These are phyloP conservation scores for Suhomyces wounanorum DNA, from an alignment of 1,139 yeast genomes.

Conservation along the genomic window DNA sequence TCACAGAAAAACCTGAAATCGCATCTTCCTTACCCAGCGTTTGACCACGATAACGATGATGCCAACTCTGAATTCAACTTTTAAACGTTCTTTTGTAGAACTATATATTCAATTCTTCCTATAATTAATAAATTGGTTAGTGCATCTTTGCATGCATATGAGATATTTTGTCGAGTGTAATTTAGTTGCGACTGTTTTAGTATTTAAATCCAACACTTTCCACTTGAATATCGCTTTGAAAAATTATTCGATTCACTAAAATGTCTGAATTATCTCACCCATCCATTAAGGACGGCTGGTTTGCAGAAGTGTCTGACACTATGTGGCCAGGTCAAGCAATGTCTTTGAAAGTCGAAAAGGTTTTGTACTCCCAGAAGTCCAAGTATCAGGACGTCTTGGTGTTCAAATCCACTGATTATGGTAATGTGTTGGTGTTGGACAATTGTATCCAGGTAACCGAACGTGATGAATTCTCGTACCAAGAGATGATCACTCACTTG, in stretches of 20 bases:
- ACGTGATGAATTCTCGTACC: slow-evolving; percentile 92
- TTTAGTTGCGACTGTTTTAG: not conserved
- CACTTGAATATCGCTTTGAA: not conserved
- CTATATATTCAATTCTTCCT: not conserved
- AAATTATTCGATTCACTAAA: not conserved
- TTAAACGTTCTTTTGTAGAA: not conserved
- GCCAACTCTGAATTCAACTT: slow-evolving; percentile 19
- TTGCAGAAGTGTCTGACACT: slow-evolving; percentile 81
- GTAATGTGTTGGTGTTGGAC: slow-evolving; percentile 88
- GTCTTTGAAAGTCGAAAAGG: slow-evolving; percentile 78
- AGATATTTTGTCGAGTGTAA: not conserved
- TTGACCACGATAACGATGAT: slow-evolving; percentile 13
- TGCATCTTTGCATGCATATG: not conserved
- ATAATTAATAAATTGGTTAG: not conserved
- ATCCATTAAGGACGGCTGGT: slow-evolving; percentile 83
- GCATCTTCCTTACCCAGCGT: slow-evolving; percentile 18
- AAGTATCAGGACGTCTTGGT: slow-evolving; percentile 80
- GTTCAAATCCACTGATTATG: slow-evolving; percentile 84
- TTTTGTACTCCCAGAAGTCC: slow-evolving; percentile 77
- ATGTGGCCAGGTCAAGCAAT: slow-evolving; percentile 98
- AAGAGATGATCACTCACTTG: slow-evolving; percentile 91
- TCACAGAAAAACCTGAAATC: not conserved
- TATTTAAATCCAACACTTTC: not conserved
- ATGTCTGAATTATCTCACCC: slow-evolving; percentile 61
- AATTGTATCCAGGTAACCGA: slow-evolving; percentile 92